Base-by-base conservation (phyloP, 768 basidiomycete genomes). In the Aureoboletus auriporus region DNA sequence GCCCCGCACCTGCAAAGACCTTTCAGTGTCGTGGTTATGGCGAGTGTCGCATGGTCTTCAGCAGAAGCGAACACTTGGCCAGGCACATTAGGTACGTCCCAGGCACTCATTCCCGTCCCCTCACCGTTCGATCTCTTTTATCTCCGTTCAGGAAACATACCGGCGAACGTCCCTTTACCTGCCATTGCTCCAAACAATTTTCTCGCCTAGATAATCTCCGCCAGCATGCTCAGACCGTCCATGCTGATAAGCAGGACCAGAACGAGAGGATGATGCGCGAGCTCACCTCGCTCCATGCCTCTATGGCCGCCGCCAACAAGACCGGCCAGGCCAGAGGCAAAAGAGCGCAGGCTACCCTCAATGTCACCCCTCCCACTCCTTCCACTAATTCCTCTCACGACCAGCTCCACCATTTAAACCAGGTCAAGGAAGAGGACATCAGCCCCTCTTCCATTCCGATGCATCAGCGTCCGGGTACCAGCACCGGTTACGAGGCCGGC, bases 41-140 rank as follows among this genome's bases (percentile, higher is more conserved):
- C 57, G 91, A 93, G 42, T 98, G 95, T 73, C 78, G 87, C 50
- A 97, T 96, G 93, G 91, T 94, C 52, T 98, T 98, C 68, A 89
- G 86, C 51, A 76, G 95, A 69, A 89, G 88, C 66, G 95, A 98
- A 70, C 95, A 98, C 71, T 75, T 98, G 6, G 93, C 94, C 51
- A 78, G 95, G 60, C 95, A 98, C 74, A 89, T 96, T 66, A 77
- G 95, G 93, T 93, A 62, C 66, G 82, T 67, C 51, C 58, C 62
- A 55, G 57, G 59, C 58, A 57, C 57, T 54, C 16, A 23, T 2
- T 49, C 50, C 49, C 52, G 42, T 14, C 47, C 44, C 42, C 52
- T 34, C 52, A 11, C 53, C 46, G 29, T 46, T 58, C 50, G 57
- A 64, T 67, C 58, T 58, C 28, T 41, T 53, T 48, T 50, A 49